These are phyloP conservation scores for Pseudozyma sp. DNA, from an alignment of 1,284 basidiomycete genomes.

Conservation along the genomic window DNA sequence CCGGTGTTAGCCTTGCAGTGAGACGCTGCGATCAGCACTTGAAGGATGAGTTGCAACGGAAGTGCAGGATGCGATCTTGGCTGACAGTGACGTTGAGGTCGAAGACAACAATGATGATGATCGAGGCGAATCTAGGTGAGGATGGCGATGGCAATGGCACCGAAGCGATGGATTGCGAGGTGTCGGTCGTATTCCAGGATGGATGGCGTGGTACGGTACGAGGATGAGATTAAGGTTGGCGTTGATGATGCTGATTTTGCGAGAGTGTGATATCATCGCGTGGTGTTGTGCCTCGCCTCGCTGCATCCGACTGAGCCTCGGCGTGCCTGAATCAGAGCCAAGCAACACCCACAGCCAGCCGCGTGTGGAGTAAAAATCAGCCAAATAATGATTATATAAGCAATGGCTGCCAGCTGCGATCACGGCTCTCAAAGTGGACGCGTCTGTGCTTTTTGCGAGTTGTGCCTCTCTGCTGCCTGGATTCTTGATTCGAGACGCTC, in stretches of 20 bases:
- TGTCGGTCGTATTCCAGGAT: too few species aligned
- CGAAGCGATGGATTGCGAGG: too few species aligned
- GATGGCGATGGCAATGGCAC: too few species aligned
- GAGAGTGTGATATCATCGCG: slow-evolving; percentile 7
- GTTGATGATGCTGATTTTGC: not conserved
- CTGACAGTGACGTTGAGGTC: too few species aligned
- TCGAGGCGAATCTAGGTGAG: too few species aligned
- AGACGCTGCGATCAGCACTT: too few species aligned
- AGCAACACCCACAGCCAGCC: not conserved
- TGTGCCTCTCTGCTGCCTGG: slow-evolving; percentile 27
- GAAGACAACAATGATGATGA: too few species aligned
- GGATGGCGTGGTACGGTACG: not conserved
- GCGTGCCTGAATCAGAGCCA: not conserved
- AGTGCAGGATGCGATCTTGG: too few species aligned
- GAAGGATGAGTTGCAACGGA: too few species aligned
- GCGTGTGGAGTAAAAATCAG: slow-evolving; percentile 8
- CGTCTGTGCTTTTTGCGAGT: not conserved
- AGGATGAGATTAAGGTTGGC: not conserved
- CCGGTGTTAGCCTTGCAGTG: too few species aligned
- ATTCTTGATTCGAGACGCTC: not conserved
- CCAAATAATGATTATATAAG: slow-evolving; percentile 9
- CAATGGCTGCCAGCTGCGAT: not conserved
- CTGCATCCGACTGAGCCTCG: not conserved
- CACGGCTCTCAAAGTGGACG: slow-evolving; percentile 3
- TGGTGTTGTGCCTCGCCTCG: not conserved